Conservation (phyloP, 768 basidiomycete genomes). For the Phylloporus sp. region DNA sequence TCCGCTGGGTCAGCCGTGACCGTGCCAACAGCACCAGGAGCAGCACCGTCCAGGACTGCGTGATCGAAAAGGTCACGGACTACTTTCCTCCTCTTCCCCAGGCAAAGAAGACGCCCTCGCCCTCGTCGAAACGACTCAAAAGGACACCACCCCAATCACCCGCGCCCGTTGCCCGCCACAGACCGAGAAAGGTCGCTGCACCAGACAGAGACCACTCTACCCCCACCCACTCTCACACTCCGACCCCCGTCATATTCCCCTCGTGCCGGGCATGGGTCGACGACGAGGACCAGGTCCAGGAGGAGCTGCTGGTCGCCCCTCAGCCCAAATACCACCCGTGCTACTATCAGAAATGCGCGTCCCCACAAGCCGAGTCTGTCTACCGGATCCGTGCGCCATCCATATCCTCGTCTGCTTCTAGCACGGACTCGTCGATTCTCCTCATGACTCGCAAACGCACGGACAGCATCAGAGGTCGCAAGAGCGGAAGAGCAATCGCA, state of each 20-base stretch:
- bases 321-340: constrained; percentile 17
- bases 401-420: constrained; percentile 18
- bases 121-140: constrained; percentile 19
- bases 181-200: constrained; percentile 7
- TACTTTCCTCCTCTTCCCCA: constrained; percentile 26
- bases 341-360: constrained; percentile 14
- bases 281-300: constrained; percentile 18
- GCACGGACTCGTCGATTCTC: constrained; percentile 27
- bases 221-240: constrained; percentile 26
- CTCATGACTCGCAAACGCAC: constrained; percentile 27
- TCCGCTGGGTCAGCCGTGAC: constrained; percentile 27
- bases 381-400: constrained; percentile 21
- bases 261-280: constrained; percentile 32
- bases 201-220: constrained; percentile 16
- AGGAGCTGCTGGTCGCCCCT: constrained; percentile 18
- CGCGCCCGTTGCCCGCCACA: constrained; percentile 11
- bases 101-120: constrained; percentile 12
- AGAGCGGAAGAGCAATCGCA: constrained; percentile 5
- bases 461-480: constrained; percentile 16
- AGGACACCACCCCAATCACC: constrained; percentile 13
- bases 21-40: constrained; percentile 21
- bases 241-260: constrained; percentile 31
- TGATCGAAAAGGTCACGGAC: constrained; percentile 30
- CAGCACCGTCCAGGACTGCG: constrained; percentile 24
- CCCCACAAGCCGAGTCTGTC: constrained; percentile 2